Percentiles rank a stretch among this genome's conserved stretches.
Evolutionary conservation across 2,329 filamentous ascomycete species (phyloP).

Genomic region (Colletotrichum truncatum): DNA sequence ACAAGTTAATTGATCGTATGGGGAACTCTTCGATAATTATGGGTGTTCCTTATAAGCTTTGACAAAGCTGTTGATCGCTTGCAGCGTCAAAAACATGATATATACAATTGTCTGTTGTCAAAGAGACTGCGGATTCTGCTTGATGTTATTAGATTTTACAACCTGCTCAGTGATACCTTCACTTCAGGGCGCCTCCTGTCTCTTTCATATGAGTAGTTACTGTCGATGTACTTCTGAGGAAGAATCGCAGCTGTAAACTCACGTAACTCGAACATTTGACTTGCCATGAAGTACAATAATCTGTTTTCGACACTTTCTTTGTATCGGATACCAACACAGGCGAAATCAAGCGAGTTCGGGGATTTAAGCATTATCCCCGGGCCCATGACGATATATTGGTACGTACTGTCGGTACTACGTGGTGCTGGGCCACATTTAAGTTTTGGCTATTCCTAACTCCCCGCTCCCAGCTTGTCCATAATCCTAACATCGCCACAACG

Average conservation of each 20-base stretch:
- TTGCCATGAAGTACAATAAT: neutral
- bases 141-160: slow-evolving; percentile 34
- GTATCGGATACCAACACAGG: neutral
- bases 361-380: neutral
- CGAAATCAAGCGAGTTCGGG: neutral
- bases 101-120: slow-evolving; percentile 31
- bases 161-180: slow-evolving; percentile 32
- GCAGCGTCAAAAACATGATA: neutral
- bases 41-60: no score
- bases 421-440: no score
- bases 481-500: slow-evolving; percentile 4
- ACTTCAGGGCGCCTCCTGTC: slow-evolving; percentile 29
- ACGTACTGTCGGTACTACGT: no score
- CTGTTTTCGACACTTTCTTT: neutral
- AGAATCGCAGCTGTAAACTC: slow-evolving; percentile 30
- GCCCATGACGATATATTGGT: no score
- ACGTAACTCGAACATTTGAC: slow-evolving; percentile 30
- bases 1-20: no score
- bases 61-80: no score
- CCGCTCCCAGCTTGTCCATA: neutral
- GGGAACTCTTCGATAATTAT: no score
- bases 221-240: slow-evolving; percentile 26
- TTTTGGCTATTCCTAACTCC: slow-evolving; percentile 10
- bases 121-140: slow-evolving; percentile 32
- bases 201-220: slow-evolving; percentile 29